Percentiles rank a stretch among this genome's conserved stretches.
Evolutionary conservation across 2,329 filamentous ascomycete genomes (phyloP).

Genomic region (Curvularia sp.): DNA sequence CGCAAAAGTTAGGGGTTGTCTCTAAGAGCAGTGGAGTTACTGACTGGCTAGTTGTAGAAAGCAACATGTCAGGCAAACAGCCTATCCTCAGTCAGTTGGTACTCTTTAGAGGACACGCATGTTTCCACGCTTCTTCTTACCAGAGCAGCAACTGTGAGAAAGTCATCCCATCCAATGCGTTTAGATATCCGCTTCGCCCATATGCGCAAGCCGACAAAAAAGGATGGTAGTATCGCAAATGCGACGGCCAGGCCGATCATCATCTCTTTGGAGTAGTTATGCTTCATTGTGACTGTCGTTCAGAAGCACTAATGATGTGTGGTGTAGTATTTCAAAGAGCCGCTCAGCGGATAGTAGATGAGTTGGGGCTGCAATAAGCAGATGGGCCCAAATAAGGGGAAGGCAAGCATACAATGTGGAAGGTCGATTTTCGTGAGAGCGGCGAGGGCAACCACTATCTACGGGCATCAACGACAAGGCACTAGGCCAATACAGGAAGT

Average conservation of each 20-base stretch:
- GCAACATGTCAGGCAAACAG: conserved; percentile 31
- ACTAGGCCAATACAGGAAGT: conserved; percentile 1
- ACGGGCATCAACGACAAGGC: not conserved
- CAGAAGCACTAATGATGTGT: not conserved
- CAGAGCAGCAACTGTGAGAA: conserved; percentile 31
- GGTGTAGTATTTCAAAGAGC: not conserved
- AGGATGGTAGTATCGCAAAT: conserved; percentile 29
- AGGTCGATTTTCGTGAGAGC: not conserved
- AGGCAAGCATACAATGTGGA: not conserved
- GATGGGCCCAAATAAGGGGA: not conserved
- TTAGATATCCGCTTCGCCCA: conserved; percentile 33
- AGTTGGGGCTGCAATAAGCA: not conserved
- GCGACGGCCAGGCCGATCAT: conserved; percentile 30
- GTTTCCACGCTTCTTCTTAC: conserved; percentile 18
- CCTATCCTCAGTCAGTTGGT: conserved; percentile 18
- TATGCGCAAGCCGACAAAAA: conserved; percentile 30
- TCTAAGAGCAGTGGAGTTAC: not conserved
- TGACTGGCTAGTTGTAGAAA: conserved; percentile 30
- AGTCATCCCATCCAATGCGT: conserved; percentile 33
- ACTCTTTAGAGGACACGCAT: not conserved
- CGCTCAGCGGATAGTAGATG: not conserved
- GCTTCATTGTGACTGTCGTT: conserved; percentile 24
- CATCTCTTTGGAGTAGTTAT: conserved; percentile 32
- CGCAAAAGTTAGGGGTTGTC: not conserved
- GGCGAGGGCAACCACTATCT: not conserved